Base-by-base conservation (phyloP, 2,329 filamentous ascomycete genomes). In the Penicillium sp. region DNA sequence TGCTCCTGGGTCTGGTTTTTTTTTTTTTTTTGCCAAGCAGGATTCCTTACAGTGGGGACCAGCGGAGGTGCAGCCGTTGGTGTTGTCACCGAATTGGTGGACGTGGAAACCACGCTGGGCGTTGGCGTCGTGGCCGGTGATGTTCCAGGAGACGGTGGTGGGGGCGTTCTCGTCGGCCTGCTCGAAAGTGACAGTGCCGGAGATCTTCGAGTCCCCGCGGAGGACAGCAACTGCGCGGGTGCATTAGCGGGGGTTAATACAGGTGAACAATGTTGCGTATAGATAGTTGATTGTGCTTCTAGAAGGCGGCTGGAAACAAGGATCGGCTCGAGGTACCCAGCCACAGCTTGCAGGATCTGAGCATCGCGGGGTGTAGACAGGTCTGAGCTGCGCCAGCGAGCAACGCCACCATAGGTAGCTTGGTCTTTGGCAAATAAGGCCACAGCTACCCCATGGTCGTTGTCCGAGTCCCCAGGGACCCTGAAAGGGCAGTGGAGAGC, bases 31-130 rank as follows among this genome's bases (percentile, higher is more conserved):
- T 11, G 5, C 33, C 11, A 19, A n/a, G 13, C 9, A 16, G 7
- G 11, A 9, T 3, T 50, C 24, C 91, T 77, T 83, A 96, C 92
- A 99, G 85, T 99, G 95, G 80, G 95, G 94, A 55, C 95, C 95
- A 69, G 95, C 95, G 69, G 91, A 96, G 68, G 94, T 98, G 90
- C 95, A 99, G 79, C 95, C 95, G 83, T 99, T 99, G 85, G 95
- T 98, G 87, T 98, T 98, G 87, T 98, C 95, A 78, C 95, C 95
- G 75, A 96, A 99, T 79, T 95, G 91, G 85, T 99, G 95, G 76
- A 99, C 89, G 86, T 99, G 95, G 86, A 98, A 92, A 80, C 92
- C 95, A 81, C 95, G 94, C 88, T 96, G 87, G 76, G 95, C 93
- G 79, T 96, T 96, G 81, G 94, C 75, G 77, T 98, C 93, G 82